A percentile compares a stretch with the other conserved stretches of the same genome.
phyloP scores from a whole-genome alignment of 768 basidiomycete species.

The Leccinellum albellum region DNA sequence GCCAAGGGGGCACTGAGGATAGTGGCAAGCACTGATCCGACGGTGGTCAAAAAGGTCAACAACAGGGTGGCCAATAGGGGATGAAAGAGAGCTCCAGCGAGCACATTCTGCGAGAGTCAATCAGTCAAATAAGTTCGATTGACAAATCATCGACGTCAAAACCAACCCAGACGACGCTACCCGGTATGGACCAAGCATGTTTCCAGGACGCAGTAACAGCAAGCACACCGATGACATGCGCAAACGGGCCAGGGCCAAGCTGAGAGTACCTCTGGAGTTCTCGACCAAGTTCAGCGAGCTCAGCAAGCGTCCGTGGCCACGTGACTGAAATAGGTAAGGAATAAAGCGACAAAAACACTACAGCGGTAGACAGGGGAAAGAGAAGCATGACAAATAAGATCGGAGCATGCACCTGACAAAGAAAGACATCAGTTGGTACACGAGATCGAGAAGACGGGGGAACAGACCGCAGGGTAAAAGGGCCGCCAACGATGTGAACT shows the following conservation, averaged over 20 bases:
- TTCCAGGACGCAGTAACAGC: constrained; percentile 88
- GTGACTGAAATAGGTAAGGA: constrained; percentile 68
- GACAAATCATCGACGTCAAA: not conserved
- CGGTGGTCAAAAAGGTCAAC: constrained; percentile 78
- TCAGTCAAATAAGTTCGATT: constrained; percentile 15
- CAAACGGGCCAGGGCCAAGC: constrained; percentile 56
- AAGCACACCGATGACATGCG: constrained; percentile 80
- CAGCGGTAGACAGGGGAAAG: constrained; percentile 62
- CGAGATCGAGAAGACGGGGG: not conserved
- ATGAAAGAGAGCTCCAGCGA: constrained; percentile 83
- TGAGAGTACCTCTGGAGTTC: constrained; percentile 78
- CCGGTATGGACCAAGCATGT: constrained; percentile 96
- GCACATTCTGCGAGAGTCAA: constrained; percentile 64
- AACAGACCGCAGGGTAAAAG: constrained; percentile 35
- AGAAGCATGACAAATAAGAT: constrained; percentile 67
- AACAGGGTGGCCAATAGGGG: constrained; percentile 78
- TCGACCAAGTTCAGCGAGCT: constrained; percentile 69
- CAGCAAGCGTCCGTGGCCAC: constrained; percentile 73
- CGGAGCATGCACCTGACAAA: constrained; percentile 49
- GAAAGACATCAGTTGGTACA: constrained; percentile 8
- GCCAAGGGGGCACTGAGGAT: constrained; percentile 79
- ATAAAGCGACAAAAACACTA: constrained; percentile 43
- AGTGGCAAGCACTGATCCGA: constrained; percentile 82
- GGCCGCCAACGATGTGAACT: constrained; percentile 28
- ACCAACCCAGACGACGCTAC: constrained; percentile 86